These are phyloP conservation scores for Colletotrichum viniferum DNA, from an alignment of 2,329 filamentous ascomycete genomes.

Conservation along the genomic window DNA sequence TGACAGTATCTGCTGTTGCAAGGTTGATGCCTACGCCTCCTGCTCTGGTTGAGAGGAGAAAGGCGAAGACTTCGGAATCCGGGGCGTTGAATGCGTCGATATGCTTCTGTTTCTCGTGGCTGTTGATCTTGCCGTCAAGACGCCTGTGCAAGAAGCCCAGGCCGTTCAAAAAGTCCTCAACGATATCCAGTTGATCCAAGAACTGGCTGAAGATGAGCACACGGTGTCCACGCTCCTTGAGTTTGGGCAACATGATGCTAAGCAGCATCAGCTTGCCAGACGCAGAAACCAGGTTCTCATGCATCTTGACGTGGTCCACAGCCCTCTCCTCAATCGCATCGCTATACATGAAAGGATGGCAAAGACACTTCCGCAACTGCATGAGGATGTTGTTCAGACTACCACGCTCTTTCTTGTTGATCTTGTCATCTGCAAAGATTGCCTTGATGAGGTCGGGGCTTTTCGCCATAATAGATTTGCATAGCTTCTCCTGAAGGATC, in stretches of 20 bases:
- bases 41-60: slow-evolving; percentile 90
- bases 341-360: slow-evolving; percentile 96
- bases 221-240: slow-evolving; percentile 83
- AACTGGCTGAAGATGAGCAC: slow-evolving; percentile 98
- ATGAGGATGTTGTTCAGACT: slow-evolving; percentile 93
- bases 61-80: slow-evolving; percentile 82
- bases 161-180: slow-evolving; percentile 88
- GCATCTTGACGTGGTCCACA: slow-evolving; percentile 63
- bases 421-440: slow-evolving; percentile 74
- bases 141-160: slow-evolving; percentile 76
- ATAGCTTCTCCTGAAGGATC: slow-evolving; percentile 88
- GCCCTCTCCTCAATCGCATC: slow-evolving; percentile 84
- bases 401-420: slow-evolving; percentile 74
- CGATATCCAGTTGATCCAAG: slow-evolving; percentile 81
- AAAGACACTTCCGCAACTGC: slow-evolving; percentile 92
- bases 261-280: slow-evolving; percentile 88
- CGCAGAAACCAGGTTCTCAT: slow-evolving; percentile 87
- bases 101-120: slow-evolving; percentile 87
- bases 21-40: slow-evolving; percentile 98
- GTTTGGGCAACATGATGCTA: slow-evolving; percentile 83
- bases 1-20: slow-evolving; percentile 95
- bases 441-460: slow-evolving; percentile 88
- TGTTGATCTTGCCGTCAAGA: slow-evolving; percentile 82
- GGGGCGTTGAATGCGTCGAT: slow-evolving; percentile 94
- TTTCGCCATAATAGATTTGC: slow-evolving; percentile 90